Evolutionary conservation across 2,329 filamentous ascomycete species (phyloP), one percentile per base, ranked within the genome.

Genomic region (Arthrobotrys conoides): DNA sequence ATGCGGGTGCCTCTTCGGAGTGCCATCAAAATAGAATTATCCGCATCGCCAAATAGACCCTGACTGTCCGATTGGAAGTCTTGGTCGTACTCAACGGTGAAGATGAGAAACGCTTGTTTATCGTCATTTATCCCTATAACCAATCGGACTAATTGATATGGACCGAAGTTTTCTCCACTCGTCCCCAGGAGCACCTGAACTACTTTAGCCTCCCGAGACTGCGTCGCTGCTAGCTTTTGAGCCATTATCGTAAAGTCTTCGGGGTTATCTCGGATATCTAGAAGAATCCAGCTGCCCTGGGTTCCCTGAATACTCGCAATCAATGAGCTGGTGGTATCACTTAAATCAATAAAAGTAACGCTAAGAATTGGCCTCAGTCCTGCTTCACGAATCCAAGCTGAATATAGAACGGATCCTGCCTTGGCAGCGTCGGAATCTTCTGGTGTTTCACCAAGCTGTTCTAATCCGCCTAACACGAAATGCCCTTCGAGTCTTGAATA

Each of bases 391-490:
- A 30, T 44, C 70, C 70, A 73, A 38, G 61, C 51, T 27, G 36
- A 66, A 30, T 66, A 55, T 14, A 65, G 30, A 14, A 72, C 57
- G 41, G 24, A 24, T n/a, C 87, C 8, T 86, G 90, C 82, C 85
- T 94, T 33, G 0, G 44, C 46, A 18, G 20, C 53, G 20, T 36
- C 30, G n/a, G 12, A 27, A 30, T 20, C 61, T 24, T 18, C 3
- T 12, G 8, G 6, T 18, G n/a, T 51, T 48, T 49, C 44, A 9
- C 41, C 33, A n/a, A 49, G 10, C 16, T 20, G 27, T 10, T 24
- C 63, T 9, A 53, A 33, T 0, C 20, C n/a, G 30, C 14, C 27
- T 27, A 71, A 14, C 1, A 71, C 18, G 3, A 71, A 20, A 55
- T 71, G 44, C 5, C n/a, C 24, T 63, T 71, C 55, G 16, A 64